Evolutionary conservation across 768 basidiomycete species (phyloP).

Genomic region (Suillus plorans): DNA sequence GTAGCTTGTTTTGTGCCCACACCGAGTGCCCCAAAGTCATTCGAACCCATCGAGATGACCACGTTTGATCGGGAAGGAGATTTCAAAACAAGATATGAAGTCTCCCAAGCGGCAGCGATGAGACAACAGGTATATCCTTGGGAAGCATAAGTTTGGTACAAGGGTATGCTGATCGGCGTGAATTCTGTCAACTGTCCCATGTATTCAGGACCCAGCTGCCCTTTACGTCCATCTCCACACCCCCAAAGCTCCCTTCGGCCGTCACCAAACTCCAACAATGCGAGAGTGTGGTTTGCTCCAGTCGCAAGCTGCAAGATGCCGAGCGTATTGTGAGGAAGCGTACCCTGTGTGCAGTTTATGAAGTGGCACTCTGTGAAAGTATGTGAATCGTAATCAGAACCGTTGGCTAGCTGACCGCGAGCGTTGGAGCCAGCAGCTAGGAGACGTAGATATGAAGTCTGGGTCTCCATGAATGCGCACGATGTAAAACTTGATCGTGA

Average conservation of each 20-base stretch:
- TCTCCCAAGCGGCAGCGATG: too few species aligned
- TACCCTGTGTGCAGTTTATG: slow-evolving; percentile 5
- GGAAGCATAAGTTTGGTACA: too few species aligned
- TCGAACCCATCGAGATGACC: slow-evolving; percentile 76
- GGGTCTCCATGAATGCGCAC: too few species aligned
- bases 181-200: slow-evolving; percentile 35
- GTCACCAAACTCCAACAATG: slow-evolving; percentile 47
- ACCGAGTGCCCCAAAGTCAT: slow-evolving; percentile 85
- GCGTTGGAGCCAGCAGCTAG: slow-evolving; percentile 49
- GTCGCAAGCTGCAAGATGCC: slow-evolving; percentile 54
- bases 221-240: slow-evolving; percentile 65
- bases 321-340: slow-evolving; percentile 24
- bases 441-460: slow-evolving; percentile 19
- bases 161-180: slow-evolving; percentile 37
- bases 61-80: slow-evolving; percentile 42
- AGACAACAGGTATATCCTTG: too few species aligned
- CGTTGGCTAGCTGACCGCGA: slow-evolving; percentile 45
- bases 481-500: too few species aligned
- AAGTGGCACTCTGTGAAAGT: slow-evolving; percentile 29
- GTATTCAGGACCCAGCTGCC: slow-evolving; percentile 65
- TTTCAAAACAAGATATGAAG: slow-evolving; percentile 33
- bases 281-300: slow-evolving; percentile 80
- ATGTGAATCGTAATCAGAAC: slow-evolving; percentile 38
- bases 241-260: slow-evolving; percentile 59
- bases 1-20: slow-evolving; percentile 33